Evolutionary conservation across 257 asterid genomes (phyloP).

Genomic region (Nicotiana knightiana): DNA sequence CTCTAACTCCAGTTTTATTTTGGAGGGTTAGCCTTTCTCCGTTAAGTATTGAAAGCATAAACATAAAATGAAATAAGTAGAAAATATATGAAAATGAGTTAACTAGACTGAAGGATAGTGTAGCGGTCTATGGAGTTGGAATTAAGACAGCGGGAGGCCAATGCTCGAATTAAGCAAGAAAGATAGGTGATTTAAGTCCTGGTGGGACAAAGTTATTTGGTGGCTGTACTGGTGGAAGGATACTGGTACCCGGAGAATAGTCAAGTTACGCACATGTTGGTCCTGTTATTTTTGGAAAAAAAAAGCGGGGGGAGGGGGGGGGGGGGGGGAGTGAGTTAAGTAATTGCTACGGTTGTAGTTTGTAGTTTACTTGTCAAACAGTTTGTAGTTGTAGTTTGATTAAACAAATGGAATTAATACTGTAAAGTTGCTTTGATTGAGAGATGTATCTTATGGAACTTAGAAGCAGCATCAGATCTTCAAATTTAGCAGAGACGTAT

Average conservation of each 20-base stretch:
- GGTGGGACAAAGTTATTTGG: neutral
- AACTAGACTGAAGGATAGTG: neutral
- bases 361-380: neutral
- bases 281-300: neutral
- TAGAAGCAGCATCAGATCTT: neutral
- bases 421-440: neutral
- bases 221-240: neutral
- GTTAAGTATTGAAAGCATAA: neutral
- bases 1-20: neutral
- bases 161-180: neutral
- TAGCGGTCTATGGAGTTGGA: neutral
- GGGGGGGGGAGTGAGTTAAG: neutral
- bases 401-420: neutral
- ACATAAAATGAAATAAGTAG: neutral
- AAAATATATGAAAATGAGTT: neutral
- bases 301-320: no score
- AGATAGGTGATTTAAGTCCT: neutral
- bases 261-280: neutral
- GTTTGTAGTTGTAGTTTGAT: constrained; percentile 1
- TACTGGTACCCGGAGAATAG: neutral
- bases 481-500: neutral
- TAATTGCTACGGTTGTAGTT: neutral
- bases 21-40: neutral
- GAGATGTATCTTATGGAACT: neutral
- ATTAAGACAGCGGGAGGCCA: neutral